These are phyloP conservation scores for Dipteronia sinensis DNA, from an alignment of 345 rosid genomes.

Conservation along the genomic window DNA sequence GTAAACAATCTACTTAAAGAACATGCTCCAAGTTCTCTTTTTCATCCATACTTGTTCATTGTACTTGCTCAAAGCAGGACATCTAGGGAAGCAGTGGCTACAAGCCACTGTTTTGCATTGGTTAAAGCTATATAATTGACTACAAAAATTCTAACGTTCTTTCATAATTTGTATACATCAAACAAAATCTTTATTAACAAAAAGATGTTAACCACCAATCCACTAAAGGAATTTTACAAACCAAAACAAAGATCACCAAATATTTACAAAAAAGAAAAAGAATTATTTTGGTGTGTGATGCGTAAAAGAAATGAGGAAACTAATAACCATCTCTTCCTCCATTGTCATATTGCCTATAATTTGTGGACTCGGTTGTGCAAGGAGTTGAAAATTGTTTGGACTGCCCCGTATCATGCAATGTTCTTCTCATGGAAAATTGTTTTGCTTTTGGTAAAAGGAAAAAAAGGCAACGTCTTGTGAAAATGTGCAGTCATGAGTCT, in stretches of 20 bases:
- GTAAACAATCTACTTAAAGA: neutral
- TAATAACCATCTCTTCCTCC: neutral
- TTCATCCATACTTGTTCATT: neutral
- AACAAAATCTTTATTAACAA: neutral
- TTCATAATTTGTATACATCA: neutral
- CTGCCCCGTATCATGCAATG: neutral
- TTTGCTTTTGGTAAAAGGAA: neutral
- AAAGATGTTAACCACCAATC: neutral
- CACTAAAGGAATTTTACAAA: neutral
- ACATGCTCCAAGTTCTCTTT: neutral
- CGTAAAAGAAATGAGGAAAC: neutral
- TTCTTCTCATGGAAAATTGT: neutral
- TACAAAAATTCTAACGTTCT: neutral
- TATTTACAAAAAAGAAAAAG: neutral
- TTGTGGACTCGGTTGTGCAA: neutral
- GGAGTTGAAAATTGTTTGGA: neutral
- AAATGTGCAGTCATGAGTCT: neutral
- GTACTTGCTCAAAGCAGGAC: neutral
- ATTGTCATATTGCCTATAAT: neutral
- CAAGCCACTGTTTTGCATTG: neutral
- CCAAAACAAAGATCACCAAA: neutral
- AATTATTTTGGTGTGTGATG: neutral
- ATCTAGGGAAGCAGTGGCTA: neutral
- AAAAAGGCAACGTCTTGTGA: neutral
- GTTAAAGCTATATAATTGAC: neutral